phyloP scores from a whole-genome alignment of 371 early-diverging fungal species.

The Smittium culicis region DNA sequence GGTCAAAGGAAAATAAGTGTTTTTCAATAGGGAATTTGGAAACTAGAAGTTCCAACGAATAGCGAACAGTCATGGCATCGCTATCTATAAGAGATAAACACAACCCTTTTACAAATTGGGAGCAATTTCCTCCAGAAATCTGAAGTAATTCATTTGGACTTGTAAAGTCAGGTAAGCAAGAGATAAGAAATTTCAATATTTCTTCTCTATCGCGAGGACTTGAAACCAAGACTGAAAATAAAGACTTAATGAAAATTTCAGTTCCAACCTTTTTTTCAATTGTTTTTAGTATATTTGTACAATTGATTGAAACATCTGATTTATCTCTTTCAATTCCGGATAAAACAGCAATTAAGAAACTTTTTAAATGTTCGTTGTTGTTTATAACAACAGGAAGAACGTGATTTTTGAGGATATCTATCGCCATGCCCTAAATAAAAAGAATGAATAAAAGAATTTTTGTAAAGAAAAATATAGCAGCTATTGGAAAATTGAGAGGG shows the following conservation, averaged over 20 bases:
- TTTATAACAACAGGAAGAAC: constrained; percentile 54
- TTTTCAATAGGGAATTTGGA: constrained; percentile 48
- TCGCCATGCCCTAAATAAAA: constrained; percentile 56
- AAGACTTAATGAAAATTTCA: constrained; percentile 58
- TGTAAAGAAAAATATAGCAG: too few relatives aligned
- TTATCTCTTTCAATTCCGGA: constrained; percentile 86
- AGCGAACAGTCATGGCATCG: constrained; percentile 66
- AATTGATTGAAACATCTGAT: constrained; percentile 68
- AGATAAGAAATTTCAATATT: constrained; percentile 58
- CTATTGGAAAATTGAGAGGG: too few relatives aligned
- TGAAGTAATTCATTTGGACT: constrained; percentile 47
- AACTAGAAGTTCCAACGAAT: constrained; percentile 69
- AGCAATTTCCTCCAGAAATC: constrained; percentile 53
- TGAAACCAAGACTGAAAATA: constrained; percentile 64
- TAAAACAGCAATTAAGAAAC: constrained; percentile 64
- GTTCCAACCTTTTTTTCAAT: constrained; percentile 51
- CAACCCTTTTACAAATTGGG: constrained; percentile 63
- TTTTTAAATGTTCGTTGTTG: constrained; percentile 60
- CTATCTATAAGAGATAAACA: constrained; percentile 54
- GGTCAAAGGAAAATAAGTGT: constrained; percentile 4
- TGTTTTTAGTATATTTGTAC: constrained; percentile 51
- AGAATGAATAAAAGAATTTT: too few relatives aligned
- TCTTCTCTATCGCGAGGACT: constrained; percentile 53
- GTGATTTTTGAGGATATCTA: constrained; percentile 55
- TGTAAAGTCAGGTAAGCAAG: constrained; percentile 54